phyloP scores from a whole-genome alignment of 1,139 yeast genomes.

The Kodamaea sp. region DNA sequence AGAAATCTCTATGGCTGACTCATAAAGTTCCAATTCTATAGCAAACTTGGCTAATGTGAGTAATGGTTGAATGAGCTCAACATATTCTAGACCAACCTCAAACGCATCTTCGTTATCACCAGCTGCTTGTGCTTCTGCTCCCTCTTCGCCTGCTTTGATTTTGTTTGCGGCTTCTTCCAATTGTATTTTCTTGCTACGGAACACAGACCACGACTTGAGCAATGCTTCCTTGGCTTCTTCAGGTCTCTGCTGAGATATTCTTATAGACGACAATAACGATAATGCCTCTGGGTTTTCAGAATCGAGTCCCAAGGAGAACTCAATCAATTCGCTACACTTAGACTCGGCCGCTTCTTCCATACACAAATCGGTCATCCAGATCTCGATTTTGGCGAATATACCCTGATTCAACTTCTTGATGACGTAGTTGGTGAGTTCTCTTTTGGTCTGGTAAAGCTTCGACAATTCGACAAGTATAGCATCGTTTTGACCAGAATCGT shows the following conservation, averaged over 20 bases:
- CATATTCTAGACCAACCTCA: conserved; percentile 52
- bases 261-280: conserved; percentile 80
- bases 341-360: conserved; percentile 89
- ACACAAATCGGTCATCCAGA: conserved; percentile 99
- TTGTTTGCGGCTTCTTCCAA: conserved; percentile 48
- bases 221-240: conserved; percentile 76
- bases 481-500: conserved; percentile 27
- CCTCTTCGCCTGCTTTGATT: conserved; percentile 19
- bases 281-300: conserved; percentile 72
- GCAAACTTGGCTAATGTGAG: conserved; percentile 71
- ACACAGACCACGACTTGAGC: conserved; percentile 71
- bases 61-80: conserved; percentile 67
- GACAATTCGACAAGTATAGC: conserved; percentile 26
- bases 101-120: conserved; percentile 27
- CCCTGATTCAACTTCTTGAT: conserved; percentile 67
- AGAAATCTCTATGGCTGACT: conserved; percentile 61
- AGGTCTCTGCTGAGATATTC: conserved; percentile 81
- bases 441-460: conserved; percentile 30
- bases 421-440: conserved; percentile 37
- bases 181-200: conserved; percentile 48
- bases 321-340: conserved; percentile 73
- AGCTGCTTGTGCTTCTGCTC: conserved; percentile 17
- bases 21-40: conserved; percentile 74
- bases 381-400: conserved; percentile 82
- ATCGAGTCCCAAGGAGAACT: conserved; percentile 65